Evolutionary conservation across 208 protist species (phyloP), one percentile per base, ranked within the genome.

Genomic region (Crithidia fasciculata): DNA sequence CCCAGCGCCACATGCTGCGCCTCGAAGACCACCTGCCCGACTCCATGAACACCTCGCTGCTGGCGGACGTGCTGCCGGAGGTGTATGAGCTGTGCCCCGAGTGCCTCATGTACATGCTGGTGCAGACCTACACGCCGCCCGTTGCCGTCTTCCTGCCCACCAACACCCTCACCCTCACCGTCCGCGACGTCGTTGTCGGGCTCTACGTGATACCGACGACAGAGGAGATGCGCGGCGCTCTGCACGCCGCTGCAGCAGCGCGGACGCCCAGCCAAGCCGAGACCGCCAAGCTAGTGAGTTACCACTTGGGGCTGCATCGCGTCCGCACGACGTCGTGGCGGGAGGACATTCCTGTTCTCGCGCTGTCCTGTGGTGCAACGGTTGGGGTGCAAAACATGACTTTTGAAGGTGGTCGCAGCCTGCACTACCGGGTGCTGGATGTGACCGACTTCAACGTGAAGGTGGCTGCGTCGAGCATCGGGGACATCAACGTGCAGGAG

Each of bases 41-140:
- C 2, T 39, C 76, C 19, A 79, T 78, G 56, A 94, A 90, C 64
- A 88, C 86, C 0, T 81, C 83, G 12, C 18, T 88, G 5, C 69
- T 95, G 39, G n/a, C 69, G 28, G 68, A 84, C 12, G 70, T 93
- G 6, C 80, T 87, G 40, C 91, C 91, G 6, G 74, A 72, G 8
- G 36, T 81, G 15, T 88, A 88, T 63, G 43, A 59, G 7, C 44
- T 86, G 50, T 95, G 91, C 59, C 75, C 72, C 3, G 68, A 91
- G n/a, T 95, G 91, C 55, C 9, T 41, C 7, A 63, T 95, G 72
- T 67, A 58, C 15, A 16, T 80, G 2, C 55, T 58, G 28, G 40
- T 88, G 44, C 13, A 37, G 7, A 8, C 74, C 3, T 39, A 28
- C 8, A 53, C 57, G 6, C 43, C 64, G 18, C 83, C 80, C 2